Conservation (phyloP, 805 yeast species). For the Metschnikowia colocasiae region DNA sequence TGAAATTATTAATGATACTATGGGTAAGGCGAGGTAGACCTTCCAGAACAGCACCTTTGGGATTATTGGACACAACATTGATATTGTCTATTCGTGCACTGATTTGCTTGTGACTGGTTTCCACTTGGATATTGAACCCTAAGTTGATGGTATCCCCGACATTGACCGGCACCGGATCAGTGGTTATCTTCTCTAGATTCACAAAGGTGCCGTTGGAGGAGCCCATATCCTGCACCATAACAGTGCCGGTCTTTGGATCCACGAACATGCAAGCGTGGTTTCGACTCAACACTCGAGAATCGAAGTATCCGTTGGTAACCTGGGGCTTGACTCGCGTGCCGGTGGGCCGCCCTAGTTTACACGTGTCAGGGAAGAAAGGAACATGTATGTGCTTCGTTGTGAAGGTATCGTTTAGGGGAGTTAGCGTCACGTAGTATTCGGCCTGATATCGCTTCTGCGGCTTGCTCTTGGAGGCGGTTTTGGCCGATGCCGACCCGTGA, state of each 20-base stretch:
- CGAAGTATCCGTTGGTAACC: slow-evolving; percentile 86
- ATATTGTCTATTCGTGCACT: slow-evolving; percentile 78
- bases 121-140: slow-evolving; percentile 81
- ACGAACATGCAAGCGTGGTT: slow-evolving; percentile 91
- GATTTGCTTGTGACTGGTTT: slow-evolving; percentile 76
- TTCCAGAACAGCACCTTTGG: slow-evolving; percentile 13
- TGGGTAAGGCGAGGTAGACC: slow-evolving; percentile 15
- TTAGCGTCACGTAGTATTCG: slow-evolving; percentile 61
- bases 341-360: slow-evolving; percentile 88
- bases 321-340: slow-evolving; percentile 57
- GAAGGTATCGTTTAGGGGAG: slow-evolving; percentile 78
- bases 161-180: slow-evolving; percentile 59
- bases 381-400: slow-evolving; percentile 73
- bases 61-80: slow-evolving; percentile 45
- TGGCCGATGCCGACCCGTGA: slow-evolving; percentile 2
- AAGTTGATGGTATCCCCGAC: slow-evolving; percentile 87
- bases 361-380: slow-evolving; percentile 76
- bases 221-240: slow-evolving; percentile 80
- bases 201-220: slow-evolving; percentile 94
- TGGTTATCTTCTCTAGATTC: slow-evolving; percentile 65
- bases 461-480: slow-evolving; percentile 9
- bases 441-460: slow-evolving; percentile 25
- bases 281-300: slow-evolving; percentile 86
- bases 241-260: slow-evolving; percentile 57
- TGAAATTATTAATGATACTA: slow-evolving; percentile 16